Evolutionary conservation across 1,284 basidiomycete genomes (phyloP), one percentile per base, ranked within the genome.

Genomic region (Peniophora sp.): DNA sequence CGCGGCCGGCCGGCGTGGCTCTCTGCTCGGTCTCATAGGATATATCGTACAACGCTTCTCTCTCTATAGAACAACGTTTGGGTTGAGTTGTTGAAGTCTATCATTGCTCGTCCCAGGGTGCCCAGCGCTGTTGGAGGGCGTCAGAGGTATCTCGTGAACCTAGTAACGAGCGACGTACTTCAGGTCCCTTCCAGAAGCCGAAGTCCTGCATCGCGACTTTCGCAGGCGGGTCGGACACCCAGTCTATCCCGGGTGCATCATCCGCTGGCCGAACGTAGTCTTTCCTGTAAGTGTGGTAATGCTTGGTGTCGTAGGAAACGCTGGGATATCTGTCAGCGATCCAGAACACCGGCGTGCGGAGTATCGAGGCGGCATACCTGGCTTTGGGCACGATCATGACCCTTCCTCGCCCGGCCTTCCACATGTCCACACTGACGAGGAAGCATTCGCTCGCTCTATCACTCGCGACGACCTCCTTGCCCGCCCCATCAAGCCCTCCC

Each of bases 361-460:
- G n/a, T 23, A 47, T 24, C 3, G 8, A 42, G 10, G 35, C 11
- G 36, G 41, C 12, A 6, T 42, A 56, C 57, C 57, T 57, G 15
- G 53, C 55, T 35, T 51, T 47, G 20, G 67, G 67, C 0, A 70
- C 61, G 11, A 64, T 60, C 49, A 60, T 58, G 11, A 70, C 55
- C 41, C 62, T 58, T 10, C 66, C 64, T 32, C 67, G 62, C 18
- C 65, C 66, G 48, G 62, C 64, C 54, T 61, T 64, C 67, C 69
- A 69, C 52, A 69, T 64, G 56, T 70, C 68, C 57, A 68, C 66
- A n/a, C 58, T 61, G 23, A 68, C 61, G 50, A 69, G 62, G 55
- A 60, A 62, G 64, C 67, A 45, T 57, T 64, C 51, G 59, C 60
- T 59, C 64, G 64, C 58, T 61, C 67, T 60, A 64, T 67, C 58